Conservation (phyloP, 345 rosid genomes). For the Populus alba region DNA sequence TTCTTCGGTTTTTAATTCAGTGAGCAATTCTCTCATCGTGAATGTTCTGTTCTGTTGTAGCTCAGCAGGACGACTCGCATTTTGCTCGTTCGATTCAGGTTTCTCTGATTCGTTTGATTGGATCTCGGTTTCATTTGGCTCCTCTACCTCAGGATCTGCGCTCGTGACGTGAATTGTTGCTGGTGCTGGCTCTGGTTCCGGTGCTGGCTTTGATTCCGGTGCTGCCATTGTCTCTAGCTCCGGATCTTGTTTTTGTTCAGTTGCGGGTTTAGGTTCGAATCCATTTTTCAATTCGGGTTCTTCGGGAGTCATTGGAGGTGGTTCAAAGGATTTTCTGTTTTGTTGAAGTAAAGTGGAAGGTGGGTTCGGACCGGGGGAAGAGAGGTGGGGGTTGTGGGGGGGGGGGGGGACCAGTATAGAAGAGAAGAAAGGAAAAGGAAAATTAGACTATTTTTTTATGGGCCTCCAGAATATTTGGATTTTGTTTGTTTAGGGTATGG, state of each 20-base stretch:
- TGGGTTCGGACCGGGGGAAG: neutral
- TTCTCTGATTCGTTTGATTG: constrained; percentile 21
- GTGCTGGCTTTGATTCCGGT: constrained; percentile 14
- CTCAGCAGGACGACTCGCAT: constrained; percentile 35
- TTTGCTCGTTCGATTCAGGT: constrained; percentile 25
- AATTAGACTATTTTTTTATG: neutral
- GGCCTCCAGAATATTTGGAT: neutral
- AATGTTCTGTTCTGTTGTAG: constrained; percentile 62
- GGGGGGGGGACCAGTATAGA: neutral
- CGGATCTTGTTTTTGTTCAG: constrained; percentile 16
- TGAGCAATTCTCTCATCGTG: constrained; percentile 84
- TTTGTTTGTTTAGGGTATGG: too few species aligned
- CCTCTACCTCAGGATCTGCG: constrained; percentile 45
- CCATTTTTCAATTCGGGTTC: constrained; percentile 50
- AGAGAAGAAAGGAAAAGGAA: neutral
- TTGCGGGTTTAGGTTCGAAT: constrained; percentile 21
- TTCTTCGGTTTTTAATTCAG: constrained; percentile 70
- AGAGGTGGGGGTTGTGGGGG: too few species aligned
- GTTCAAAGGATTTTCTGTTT: neutral
- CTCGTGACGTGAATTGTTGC: constrained; percentile 13
- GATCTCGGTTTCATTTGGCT: constrained; percentile 31
- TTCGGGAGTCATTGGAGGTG: constrained; percentile 40
- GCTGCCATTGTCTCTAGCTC: constrained; percentile 13
- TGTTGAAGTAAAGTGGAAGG: neutral
- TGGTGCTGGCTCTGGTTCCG: constrained; percentile 9